Evolutionary conservation across 768 basidiomycete genomes (phyloP), one percentile per base, ranked within the genome.

Genomic region (Tricholomella constricta): DNA sequence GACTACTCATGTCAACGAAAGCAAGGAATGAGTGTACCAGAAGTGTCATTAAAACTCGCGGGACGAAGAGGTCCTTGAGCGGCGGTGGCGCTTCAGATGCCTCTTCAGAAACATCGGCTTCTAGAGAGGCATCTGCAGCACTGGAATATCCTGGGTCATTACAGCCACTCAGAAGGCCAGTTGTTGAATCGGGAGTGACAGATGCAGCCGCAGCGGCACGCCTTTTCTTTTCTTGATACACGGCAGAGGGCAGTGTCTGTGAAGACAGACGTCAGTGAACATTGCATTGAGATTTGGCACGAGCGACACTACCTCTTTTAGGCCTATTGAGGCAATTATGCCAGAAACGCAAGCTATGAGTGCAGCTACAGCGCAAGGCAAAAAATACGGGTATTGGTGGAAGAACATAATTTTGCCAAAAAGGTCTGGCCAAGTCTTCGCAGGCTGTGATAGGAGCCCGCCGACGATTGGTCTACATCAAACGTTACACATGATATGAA

Each of bases 401-500:
- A 69, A 70, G 55, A 73, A 66, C 6, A 38, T 9, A 1, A 68
- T 25, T 14, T 56, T 59, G n/a, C 64, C 63, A 29, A 73, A 67
- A 4, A 61, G 17, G 1, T 52, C 40, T 25, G 69, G 69, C 65
- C 72, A 71, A 45, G 56, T 58, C n/a, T 59, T 61, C 12, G 62
- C 68, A 10, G 72, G 72, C 40, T 64, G 59, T 1, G 72, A 59
- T 15, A 73, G 58, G 8, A 62, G 11, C 22, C 72, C 72, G n/a
- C 72, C 72, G 3, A 72, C 15, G 22, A 82, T 71, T 12, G 88
- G 88, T 2, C 88, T 88, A 32, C 1, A 40, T 7, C 2, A 25
- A 2, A n/a, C 12, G 9, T 41, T 17, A 35, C n/a, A n/a, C n/a
- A n/a, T n/a, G n/a, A n/a, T n/a, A n/a, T n/a, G 12, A 27, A 19